A percentile compares a stretch with the other conserved stretches of the same genome.
These are phyloP conservation scores for Xylaria sp. DNA, from an alignment of 2,329 filamentous ascomycete species.

Conservation along the genomic window DNA sequence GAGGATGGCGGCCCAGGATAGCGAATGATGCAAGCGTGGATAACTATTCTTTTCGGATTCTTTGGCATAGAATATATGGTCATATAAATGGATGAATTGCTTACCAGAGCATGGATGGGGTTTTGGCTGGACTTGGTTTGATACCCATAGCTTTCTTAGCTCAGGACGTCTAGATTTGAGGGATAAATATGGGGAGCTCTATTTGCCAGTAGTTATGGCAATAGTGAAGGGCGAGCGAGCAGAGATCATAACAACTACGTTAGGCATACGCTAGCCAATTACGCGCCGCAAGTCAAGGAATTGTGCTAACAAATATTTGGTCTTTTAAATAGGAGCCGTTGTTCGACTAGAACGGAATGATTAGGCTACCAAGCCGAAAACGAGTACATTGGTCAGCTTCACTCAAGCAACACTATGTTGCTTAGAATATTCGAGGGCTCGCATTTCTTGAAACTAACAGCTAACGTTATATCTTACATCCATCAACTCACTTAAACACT, in stretches of 20 bases:
- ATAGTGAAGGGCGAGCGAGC: not conserved
- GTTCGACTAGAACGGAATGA: not conserved
- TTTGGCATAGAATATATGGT: not conserved
- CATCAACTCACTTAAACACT: not conserved
- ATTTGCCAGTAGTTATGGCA: not conserved
- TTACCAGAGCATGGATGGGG: not conserved
- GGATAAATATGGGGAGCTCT: not conserved
- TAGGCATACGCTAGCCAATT: not conserved
- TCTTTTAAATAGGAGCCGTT: slow-evolving; percentile 8
- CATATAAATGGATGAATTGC: not conserved
- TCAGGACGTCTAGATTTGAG: slow-evolving; percentile 4
- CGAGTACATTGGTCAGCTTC: not conserved
- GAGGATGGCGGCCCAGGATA: slow-evolving; percentile 33
- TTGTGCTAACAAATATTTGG: not conserved
- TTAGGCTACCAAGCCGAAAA: not conserved
- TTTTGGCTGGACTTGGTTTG: slow-evolving; percentile 4
- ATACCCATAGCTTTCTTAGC: slow-evolving; percentile 17
- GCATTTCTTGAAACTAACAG: not conserved
- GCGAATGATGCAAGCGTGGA: slow-evolving; percentile 20
- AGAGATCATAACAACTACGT: not conserved
- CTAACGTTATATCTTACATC: not conserved
- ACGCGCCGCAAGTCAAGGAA: not conserved
- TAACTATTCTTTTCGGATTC: not conserved
- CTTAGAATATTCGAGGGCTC: not conserved
- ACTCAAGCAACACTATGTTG: not conserved